Conservation (phyloP, 2,329 filamentous ascomycete species). For the Colletotrichum tabaci region DNA sequence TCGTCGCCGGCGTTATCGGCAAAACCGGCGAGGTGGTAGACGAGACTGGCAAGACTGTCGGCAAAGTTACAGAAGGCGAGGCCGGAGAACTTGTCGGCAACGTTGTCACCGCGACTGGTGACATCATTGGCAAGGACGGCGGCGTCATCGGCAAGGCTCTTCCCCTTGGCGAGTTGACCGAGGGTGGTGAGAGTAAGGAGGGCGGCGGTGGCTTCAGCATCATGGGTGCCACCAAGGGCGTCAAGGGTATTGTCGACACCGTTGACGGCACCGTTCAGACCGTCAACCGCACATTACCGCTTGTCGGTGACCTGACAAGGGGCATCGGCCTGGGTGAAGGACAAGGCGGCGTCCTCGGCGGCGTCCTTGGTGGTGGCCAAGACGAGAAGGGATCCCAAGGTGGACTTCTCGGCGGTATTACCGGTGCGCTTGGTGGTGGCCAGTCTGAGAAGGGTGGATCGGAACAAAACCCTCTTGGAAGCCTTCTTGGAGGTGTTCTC, state of each 20-base stretch:
- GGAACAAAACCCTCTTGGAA: conserved; percentile 20
- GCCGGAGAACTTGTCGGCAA: conserved; percentile 59
- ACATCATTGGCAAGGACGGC: conserved; percentile 54
- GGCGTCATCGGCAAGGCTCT: conserved; percentile 60
- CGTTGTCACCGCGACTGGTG: conserved; percentile 54
- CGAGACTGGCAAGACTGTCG: conserved; percentile 59
- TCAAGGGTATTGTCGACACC: conserved; percentile 43
- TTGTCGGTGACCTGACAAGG: conserved; percentile 43
- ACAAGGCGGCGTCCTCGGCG: conserved; percentile 38
- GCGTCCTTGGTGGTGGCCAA: conserved; percentile 27
- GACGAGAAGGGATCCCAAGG: conserved; percentile 13
- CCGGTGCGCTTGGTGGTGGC: conserved; percentile 14
- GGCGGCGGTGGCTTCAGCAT: conserved; percentile 48
- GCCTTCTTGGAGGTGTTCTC: conserved; percentile 22
- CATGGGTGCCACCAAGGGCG: conserved; percentile 49
- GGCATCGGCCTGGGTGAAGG: conserved; percentile 41
- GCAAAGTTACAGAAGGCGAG: conserved; percentile 59
- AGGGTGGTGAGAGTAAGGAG: conserved; percentile 55
- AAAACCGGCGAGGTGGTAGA: conserved; percentile 63
- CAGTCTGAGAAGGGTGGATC: conserved; percentile 22
- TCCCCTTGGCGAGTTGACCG: conserved; percentile 55
- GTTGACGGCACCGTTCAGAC: conserved; percentile 46
- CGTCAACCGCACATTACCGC: conserved; percentile 44
- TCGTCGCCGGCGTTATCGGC: conserved; percentile 59
- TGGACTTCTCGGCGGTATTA: conserved; percentile 21